A percentile compares a stretch with the other conserved stretches of the same genome.
phyloP scores from a whole-genome alignment of 2,329 filamentous ascomycete genomes.

The Epichloe sp. region DNA sequence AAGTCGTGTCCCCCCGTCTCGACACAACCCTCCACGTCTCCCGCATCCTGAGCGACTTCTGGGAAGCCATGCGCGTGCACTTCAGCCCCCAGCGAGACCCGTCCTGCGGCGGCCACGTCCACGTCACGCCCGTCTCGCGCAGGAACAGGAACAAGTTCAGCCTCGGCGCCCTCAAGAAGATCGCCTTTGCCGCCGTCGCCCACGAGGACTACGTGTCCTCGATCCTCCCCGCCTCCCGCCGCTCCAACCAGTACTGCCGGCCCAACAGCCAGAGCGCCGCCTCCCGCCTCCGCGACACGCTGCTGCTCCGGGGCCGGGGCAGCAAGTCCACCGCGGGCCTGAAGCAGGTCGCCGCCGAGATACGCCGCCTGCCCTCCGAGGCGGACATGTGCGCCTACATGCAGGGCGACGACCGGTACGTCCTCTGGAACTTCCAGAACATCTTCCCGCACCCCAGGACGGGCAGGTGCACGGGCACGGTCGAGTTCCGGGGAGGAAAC shows the following conservation, averaged over 20 bases:
- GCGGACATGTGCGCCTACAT: conserved; percentile 23
- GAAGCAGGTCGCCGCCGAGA: conserved; percentile 17
- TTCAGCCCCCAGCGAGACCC: conserved; percentile 22
- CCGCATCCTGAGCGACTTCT: conserved; percentile 24
- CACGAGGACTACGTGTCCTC: conserved; percentile 23
- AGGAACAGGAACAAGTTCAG: conserved; percentile 23
- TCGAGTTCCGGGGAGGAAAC: conserved; percentile 27
- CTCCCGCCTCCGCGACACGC: conserved; percentile 16
- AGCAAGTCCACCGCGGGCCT: conserved; percentile 13
- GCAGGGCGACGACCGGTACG: conserved; percentile 25
- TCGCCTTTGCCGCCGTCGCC: conserved; percentile 22
- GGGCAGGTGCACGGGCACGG: conserved; percentile 23
- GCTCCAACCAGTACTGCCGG: conserved; percentile 23
- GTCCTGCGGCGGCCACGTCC: conserved; percentile 26
- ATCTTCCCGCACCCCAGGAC: conserved; percentile 24
- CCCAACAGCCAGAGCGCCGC: conserved; percentile 19
- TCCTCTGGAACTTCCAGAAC: conserved; percentile 28
- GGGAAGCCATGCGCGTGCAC: conserved; percentile 28
- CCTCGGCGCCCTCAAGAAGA: conserved; percentile 21
- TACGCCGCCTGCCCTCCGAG: conserved; percentile 14
- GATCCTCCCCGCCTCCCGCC: conserved; percentile 19
- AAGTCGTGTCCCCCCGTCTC: conserved; percentile 26
- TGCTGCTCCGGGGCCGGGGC: conserved; percentile 12
- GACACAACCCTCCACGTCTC: conserved; percentile 21
- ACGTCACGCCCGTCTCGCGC: conserved; percentile 22